A percentile compares a stretch with the other conserved stretches of the same genome.
Evolutionary conservation across 176 grass and related monocot species (phyloP).

Genomic region (Aegilops longissima): DNA sequence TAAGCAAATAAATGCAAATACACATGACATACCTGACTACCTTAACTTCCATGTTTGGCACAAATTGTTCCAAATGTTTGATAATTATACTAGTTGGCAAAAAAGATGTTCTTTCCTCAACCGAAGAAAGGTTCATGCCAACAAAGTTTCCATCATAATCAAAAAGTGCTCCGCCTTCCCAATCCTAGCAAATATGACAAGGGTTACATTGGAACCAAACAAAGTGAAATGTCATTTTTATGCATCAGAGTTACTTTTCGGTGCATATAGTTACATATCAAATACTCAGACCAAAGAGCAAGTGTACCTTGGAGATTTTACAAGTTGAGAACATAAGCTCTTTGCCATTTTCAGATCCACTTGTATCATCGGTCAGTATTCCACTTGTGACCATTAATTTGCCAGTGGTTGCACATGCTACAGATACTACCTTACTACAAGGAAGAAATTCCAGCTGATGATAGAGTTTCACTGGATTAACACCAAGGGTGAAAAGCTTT

Average conservation of each 20-base stretch:
- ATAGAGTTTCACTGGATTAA: background rate
- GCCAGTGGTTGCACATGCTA: background rate
- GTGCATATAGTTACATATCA: no score
- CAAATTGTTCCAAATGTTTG: background rate
- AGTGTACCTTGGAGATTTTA: background rate
- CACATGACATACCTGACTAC: background rate
- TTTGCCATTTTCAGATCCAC: background rate
- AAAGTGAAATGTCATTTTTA: background rate
- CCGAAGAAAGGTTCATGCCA: background rate
- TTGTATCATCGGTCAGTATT: background rate
- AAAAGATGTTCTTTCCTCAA: background rate
- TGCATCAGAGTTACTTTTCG: background rate
- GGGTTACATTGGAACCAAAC: background rate
- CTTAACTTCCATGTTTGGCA: no score
- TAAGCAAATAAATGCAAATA: background rate
- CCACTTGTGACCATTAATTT: conserved; percentile 12
- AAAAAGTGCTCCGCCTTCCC: background rate
- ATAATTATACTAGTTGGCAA: background rate
- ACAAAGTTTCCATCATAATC: background rate
- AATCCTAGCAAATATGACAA: background rate
- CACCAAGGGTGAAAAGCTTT: background rate
- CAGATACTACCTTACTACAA: conserved; percentile 8
- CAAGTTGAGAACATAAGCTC: background rate
- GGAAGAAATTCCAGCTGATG: background rate
- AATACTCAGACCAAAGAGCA: no score